A percentile compares a stretch with the other conserved stretches of the same genome.
phyloP scores from a whole-genome alignment of 2,329 filamentous ascomycete genomes.

The Verticillium isaacii region DNA sequence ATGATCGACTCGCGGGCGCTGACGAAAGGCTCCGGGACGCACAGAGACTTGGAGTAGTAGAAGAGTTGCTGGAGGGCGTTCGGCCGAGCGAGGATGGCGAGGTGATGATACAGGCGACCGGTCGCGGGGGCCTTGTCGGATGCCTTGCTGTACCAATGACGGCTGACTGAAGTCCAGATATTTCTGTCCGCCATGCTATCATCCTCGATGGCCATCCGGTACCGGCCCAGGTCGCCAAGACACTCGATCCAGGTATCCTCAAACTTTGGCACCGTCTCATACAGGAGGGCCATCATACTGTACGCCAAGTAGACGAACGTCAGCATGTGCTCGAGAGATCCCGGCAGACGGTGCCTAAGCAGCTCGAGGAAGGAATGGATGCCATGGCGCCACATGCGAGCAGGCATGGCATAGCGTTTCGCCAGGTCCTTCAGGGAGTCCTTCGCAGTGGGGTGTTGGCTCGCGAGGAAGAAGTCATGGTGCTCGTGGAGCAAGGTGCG shows the following conservation, averaged over 20 bases:
- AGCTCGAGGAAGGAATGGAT: slow-evolving; percentile 84
- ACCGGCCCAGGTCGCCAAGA: slow-evolving; percentile 78
- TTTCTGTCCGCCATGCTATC: slow-evolving; percentile 70
- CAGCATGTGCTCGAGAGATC: slow-evolving; percentile 82
- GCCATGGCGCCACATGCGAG: slow-evolving; percentile 88
- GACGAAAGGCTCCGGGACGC: slow-evolving; percentile 60
- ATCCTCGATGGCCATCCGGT: slow-evolving; percentile 87
- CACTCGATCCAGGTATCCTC: slow-evolving; percentile 93
- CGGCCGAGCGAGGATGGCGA: slow-evolving; percentile 72
- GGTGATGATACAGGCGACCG: slow-evolving; percentile 81
- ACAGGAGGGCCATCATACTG: slow-evolving; percentile 80
- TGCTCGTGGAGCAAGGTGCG: slow-evolving; percentile 77
- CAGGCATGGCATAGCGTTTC: slow-evolving; percentile 84
- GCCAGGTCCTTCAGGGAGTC: slow-evolving; percentile 63
- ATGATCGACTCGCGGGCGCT: slow-evolving; percentile 67
- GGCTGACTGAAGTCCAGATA: slow-evolving; percentile 74
- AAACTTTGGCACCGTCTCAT: slow-evolving; percentile 80
- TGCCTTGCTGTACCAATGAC: slow-evolving; percentile 80
- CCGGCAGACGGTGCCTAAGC: slow-evolving; percentile 67
- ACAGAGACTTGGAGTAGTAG: slow-evolving; percentile 67
- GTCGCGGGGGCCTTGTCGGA: slow-evolving; percentile 71
- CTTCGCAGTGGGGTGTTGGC: slow-evolving; percentile 77
- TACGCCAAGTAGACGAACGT: slow-evolving; percentile 87
- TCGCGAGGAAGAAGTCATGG: slow-evolving; percentile 81
- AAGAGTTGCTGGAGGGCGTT: slow-evolving; percentile 67